phyloP scores from a whole-genome alignment of 306 rosid species.

The Canavalia gladiata region DNA sequence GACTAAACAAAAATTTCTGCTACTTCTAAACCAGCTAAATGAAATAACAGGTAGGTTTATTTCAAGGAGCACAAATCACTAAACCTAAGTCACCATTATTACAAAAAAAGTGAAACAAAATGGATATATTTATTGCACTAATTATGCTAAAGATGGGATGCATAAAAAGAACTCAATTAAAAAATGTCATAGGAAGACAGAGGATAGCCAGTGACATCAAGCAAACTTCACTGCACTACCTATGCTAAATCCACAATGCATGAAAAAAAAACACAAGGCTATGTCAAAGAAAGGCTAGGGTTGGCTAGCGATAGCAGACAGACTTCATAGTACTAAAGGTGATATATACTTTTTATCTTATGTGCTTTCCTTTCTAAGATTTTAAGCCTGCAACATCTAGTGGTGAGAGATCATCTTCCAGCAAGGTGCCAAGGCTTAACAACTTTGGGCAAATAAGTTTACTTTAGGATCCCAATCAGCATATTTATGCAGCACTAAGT shows the following conservation, averaged over 20 bases:
- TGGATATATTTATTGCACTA: constrained; percentile 33
- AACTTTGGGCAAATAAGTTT: constrained; percentile 24
- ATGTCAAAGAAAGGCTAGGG: constrained; percentile 10
- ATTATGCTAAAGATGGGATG: constrained; percentile 7
- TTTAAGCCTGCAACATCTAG: constrained; percentile 33
- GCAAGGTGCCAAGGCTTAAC: constrained; percentile 23
- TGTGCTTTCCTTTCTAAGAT: constrained; percentile 15
- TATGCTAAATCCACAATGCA: not conserved
- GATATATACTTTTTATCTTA: constrained; percentile 4
- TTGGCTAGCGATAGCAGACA: constrained; percentile 4
- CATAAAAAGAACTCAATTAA: constrained; percentile 1
- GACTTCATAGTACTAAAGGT: constrained; percentile 15
- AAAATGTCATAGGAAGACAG: constrained; percentile 24
- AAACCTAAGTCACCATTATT: not conserved
- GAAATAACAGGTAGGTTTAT: constrained; percentile 15
- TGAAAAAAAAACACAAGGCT: not conserved
- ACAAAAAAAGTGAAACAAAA: not conserved
- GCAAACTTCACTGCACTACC: constrained; percentile 11
- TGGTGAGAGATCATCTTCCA: constrained; percentile 20
- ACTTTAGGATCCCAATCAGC: constrained; percentile 37
- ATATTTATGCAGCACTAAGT: not conserved
- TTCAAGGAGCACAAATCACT: constrained; percentile 10
- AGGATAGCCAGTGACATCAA: constrained; percentile 26
- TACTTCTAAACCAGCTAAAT: constrained; percentile 20
- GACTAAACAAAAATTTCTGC: constrained; percentile 5